Evolutionary conservation across 2,329 filamentous ascomycete species (phyloP).

Genomic region (Exophiala calicioides): DNA sequence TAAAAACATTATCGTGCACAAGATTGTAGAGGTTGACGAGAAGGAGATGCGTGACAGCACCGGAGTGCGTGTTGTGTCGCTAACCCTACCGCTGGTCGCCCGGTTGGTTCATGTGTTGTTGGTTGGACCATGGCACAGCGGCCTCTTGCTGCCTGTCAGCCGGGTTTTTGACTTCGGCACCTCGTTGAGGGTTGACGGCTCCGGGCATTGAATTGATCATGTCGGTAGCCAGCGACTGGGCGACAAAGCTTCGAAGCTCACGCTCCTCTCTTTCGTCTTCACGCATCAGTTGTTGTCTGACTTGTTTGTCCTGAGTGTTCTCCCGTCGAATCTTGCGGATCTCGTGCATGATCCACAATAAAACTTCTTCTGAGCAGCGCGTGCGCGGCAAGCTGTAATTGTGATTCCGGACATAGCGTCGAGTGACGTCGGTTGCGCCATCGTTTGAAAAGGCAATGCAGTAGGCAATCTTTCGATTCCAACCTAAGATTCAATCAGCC

Average conservation of each 20-base stretch:
- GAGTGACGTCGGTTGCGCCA: slow-evolving; percentile 68
- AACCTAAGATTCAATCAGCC: slow-evolving; percentile 54
- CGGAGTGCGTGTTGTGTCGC: too few relatives aligned
- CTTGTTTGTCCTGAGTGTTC: slow-evolving; percentile 83
- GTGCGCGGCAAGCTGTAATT: slow-evolving; percentile 67
- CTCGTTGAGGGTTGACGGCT: slow-evolving; percentile 26
- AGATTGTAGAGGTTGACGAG: not conserved
- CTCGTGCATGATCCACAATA: slow-evolving; percentile 89
- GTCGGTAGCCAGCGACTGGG: slow-evolving; percentile 47
- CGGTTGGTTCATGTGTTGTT: slow-evolving; percentile 18
- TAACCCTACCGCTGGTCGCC: slow-evolving; percentile 5
- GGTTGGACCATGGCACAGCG: slow-evolving; percentile 20
- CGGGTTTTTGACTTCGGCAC: slow-evolving; percentile 46
- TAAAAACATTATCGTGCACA: slow-evolving; percentile 18
- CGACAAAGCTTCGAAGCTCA: slow-evolving; percentile 48
- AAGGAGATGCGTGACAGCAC: not conserved
- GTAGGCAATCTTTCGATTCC: slow-evolving; percentile 95
- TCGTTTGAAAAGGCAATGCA: slow-evolving; percentile 96
- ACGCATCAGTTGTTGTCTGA: slow-evolving; percentile 57
- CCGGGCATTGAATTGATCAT: slow-evolving; percentile 46
- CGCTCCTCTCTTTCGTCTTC: slow-evolving; percentile 53
- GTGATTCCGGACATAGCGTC: slow-evolving; percentile 60
- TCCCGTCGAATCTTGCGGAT: slow-evolving; percentile 80
- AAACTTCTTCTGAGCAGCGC: slow-evolving; percentile 81
- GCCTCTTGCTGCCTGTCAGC: slow-evolving; percentile 35